A percentile compares a stretch with the other conserved stretches of the same genome.
These are phyloP conservation scores for Tricholoma bakamatsutake DNA, from an alignment of 768 basidiomycete species.

Conservation along the genomic window DNA sequence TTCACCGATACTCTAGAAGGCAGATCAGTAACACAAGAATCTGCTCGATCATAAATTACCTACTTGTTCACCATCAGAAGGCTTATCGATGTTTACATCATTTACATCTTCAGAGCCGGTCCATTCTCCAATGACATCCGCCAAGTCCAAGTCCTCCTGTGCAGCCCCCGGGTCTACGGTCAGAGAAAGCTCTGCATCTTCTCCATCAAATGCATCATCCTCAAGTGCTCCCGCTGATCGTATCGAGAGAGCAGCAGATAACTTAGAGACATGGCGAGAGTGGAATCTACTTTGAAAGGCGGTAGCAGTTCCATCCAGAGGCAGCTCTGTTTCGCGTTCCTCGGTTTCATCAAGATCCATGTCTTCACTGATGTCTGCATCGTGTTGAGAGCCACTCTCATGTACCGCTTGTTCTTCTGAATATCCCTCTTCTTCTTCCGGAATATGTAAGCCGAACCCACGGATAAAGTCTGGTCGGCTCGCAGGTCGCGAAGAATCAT, in stretches of 20 bases:
- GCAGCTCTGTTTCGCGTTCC: constrained; percentile 22
- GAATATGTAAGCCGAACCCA: constrained; percentile 78
- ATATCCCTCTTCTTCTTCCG: constrained; percentile 62
- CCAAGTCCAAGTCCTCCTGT: constrained; percentile 20
- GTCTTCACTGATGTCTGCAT: constrained; percentile 15
- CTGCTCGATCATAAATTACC: constrained; percentile 15
- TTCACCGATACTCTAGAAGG: constrained; percentile 70
- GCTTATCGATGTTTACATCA: constrained; percentile 48
- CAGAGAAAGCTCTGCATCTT: constrained; percentile 8
- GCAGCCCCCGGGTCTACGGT: constrained; percentile 7
- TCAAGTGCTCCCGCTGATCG: constrained; percentile 53
- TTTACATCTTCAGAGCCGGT: constrained; percentile 75
- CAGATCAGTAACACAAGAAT: constrained; percentile 9
- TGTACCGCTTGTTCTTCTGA: constrained; percentile 17
- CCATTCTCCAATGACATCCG: constrained; percentile 64
- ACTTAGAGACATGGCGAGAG: constrained; percentile 62
- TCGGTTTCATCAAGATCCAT: constrained; percentile 32
- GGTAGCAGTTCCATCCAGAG: constrained; percentile 36
- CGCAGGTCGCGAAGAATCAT: constrained; percentile 39
- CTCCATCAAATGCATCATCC: constrained; percentile 26
- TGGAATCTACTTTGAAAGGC: constrained; percentile 48
- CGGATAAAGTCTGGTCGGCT: constrained; percentile 68
- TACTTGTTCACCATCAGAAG: constrained; percentile 65
- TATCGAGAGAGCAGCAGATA: constrained; percentile 65
- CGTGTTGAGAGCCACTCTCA: constrained; percentile 6